These are phyloP conservation scores for Candida tetrigidarum DNA, from an alignment of 1,139 yeast species.

Conservation along the genomic window DNA sequence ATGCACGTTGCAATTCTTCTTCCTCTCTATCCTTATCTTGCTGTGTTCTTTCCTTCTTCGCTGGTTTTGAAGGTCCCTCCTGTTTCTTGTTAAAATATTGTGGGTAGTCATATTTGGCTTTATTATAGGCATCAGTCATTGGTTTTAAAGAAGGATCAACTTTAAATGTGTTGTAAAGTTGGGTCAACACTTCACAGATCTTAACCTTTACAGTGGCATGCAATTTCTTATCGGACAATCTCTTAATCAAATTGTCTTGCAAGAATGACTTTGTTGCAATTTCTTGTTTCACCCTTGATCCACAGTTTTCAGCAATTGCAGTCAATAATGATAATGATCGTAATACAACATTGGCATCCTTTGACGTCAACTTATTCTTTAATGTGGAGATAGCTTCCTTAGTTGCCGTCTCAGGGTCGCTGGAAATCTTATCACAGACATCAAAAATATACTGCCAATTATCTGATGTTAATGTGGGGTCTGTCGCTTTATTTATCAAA, in stretches of 20 bases:
- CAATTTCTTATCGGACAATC: slow-evolving; percentile 58
- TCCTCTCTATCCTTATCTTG: slow-evolving; percentile 67
- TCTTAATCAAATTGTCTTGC: slow-evolving; percentile 50
- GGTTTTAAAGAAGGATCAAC: slow-evolving; percentile 77
- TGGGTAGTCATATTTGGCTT: slow-evolving; percentile 44
- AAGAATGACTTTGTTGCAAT: slow-evolving; percentile 76
- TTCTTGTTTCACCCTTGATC: slow-evolving; percentile 82
- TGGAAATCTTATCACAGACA: slow-evolving; percentile 79
- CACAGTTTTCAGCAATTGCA: slow-evolving; percentile 92
- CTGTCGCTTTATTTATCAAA: slow-evolving; percentile 72
- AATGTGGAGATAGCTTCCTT: slow-evolving; percentile 56
- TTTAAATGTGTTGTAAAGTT: slow-evolving; percentile 60
- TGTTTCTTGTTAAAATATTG: slow-evolving; percentile 35
- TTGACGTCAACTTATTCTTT: slow-evolving; percentile 54
- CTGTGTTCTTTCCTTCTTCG: slow-evolving; percentile 53
- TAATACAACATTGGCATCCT: slow-evolving; percentile 82
- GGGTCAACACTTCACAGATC: slow-evolving; percentile 69
- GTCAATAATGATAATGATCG: slow-evolving; percentile 72
- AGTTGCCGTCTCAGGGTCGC: slow-evolving; percentile 68
- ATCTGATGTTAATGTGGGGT: slow-evolving; percentile 76
- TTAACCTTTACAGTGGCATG: slow-evolving; percentile 72
- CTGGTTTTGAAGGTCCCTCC: slow-evolving; percentile 61
- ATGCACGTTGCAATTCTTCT: slow-evolving; percentile 76
- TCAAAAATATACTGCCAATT: slow-evolving; percentile 86
- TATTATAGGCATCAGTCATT: slow-evolving; percentile 63